phyloP scores from a whole-genome alignment of 371 early-diverging fungal genomes.

The Circinella umbellata region DNA sequence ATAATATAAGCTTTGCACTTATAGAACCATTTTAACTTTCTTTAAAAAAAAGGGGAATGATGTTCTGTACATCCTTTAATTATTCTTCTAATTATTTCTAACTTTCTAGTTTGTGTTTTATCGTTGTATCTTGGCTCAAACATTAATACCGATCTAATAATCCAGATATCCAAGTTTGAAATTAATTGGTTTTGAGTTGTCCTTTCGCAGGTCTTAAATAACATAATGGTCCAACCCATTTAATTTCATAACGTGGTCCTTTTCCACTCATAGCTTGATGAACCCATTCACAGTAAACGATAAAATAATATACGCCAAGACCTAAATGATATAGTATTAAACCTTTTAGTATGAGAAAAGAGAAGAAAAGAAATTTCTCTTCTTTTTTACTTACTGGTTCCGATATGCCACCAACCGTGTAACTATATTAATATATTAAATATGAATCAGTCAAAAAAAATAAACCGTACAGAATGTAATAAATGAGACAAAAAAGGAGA shows the following conservation, averaged over 20 bases:
- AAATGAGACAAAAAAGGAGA: not conserved
- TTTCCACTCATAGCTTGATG: slow-evolving; percentile 26
- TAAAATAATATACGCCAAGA: slow-evolving; percentile 43
- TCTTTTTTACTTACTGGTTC: slow-evolving; percentile 32
- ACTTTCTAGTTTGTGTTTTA: no score
- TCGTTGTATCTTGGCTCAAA: no score
- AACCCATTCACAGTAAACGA: slow-evolving; percentile 47
- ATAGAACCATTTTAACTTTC: no score
- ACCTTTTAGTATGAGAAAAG: not conserved
- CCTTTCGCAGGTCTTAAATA: slow-evolving; percentile 27
- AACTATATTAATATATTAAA: slow-evolving; percentile 40
- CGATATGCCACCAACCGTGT: slow-evolving; percentile 88
- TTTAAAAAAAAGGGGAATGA: no score
- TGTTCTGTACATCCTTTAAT: no score
- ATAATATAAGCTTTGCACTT: no score
- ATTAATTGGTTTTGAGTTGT: slow-evolving; percentile 8
- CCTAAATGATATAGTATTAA: slow-evolving; percentile 15
- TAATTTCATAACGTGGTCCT: slow-evolving; percentile 22
- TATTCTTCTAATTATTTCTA: no score
- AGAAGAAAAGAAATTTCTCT: not conserved
- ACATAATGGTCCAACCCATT: slow-evolving; percentile 44
- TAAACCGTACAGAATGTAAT: slow-evolving; percentile 42
- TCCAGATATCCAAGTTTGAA: no score
- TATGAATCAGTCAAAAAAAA: not conserved
- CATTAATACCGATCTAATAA: no score